phyloP scores from a whole-genome alignment of 805 yeast genomes.

The Maudiozyma turicensis region DNA sequence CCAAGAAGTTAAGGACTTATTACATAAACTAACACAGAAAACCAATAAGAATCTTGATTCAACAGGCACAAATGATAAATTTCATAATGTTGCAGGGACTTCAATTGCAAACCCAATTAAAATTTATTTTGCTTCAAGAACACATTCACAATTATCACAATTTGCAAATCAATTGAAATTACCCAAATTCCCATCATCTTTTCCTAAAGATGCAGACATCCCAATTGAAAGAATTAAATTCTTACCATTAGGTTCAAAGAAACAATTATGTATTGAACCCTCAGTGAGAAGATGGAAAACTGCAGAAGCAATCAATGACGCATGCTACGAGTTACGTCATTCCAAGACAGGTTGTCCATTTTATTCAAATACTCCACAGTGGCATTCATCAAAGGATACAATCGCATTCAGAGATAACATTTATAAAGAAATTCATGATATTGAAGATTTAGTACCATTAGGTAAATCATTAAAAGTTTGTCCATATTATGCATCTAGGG shows the following conservation, averaged over 20 bases:
- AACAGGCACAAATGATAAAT: neutral
- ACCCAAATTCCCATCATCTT: conserved; percentile 56
- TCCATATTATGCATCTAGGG: conserved; percentile 72
- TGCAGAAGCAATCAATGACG: conserved; percentile 59
- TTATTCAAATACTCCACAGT: conserved; percentile 32
- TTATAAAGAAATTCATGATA: conserved; percentile 54
- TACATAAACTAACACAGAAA: neutral
- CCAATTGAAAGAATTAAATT: conserved; percentile 49
- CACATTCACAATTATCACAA: conserved; percentile 83
- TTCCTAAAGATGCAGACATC: conserved; percentile 14
- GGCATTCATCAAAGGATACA: conserved; percentile 30
- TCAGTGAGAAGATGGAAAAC: conserved; percentile 42
- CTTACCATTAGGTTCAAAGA: conserved; percentile 71
- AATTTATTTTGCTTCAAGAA: conserved; percentile 70
- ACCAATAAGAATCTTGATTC: neutral
- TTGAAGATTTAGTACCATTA: conserved; percentile 60
- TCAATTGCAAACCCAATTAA: conserved; percentile 31
- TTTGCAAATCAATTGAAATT: conserved; percentile 62
- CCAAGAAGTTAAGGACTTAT: neutral
- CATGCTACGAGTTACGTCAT: conserved; percentile 60
- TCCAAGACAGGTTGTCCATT: conserved; percentile 26
- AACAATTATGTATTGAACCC: conserved; percentile 73
- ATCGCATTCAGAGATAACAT: conserved; percentile 45
- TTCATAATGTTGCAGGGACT: neutral
- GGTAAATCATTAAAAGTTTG: conserved; percentile 55